Base-by-base conservation (phyloP, 2,329 filamentous ascomycete genomes). In the Diaporthe humulicola region DNA sequence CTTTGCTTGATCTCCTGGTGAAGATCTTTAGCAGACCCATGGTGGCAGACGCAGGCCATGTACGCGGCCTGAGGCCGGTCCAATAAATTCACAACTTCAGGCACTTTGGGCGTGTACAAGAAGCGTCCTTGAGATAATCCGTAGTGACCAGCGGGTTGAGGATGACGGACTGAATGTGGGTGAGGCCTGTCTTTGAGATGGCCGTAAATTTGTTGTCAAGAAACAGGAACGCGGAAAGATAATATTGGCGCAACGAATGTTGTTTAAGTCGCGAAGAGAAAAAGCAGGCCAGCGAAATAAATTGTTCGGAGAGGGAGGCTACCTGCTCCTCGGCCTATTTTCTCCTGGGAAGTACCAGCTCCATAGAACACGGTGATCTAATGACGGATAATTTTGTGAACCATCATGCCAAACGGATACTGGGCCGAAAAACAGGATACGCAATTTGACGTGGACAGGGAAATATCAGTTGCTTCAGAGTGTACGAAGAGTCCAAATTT, bases 21-120 rank as follows among this genome's bases (percentile, higher is more conserved):
- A 84, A 78, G 57, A 84, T 82, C 73, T 77, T 81, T 60, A 84
- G 77, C 45, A 84, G 78, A 66, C 83, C 83, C 83, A 85, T 85
- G 58, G 75, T 80, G 75, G 60, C 73, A 67, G 74, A 56, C 36
- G 15, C 19, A 50, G 52, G 69, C 58, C 73, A 72, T 74, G 38
- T 33, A 64, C 25, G 45, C 45, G 66, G 70, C 54, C 56, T 36
- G 6, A n/a, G 19, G 17, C 5, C 19, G 25, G 36, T 28, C 25
- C 19, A 38, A 22, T 9, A 36, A 33, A 12, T 56, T 30, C 36
- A 64, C 25, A 7, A 33, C 38, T 56, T 9, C 52, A 61, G 36
- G 45, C 2, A 36, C 36, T 64, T 19, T 25, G 25, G 36, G 30
- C 7, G 25, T n/a, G 28, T 33, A 19, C 12, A 2, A 15, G 28